phyloP scores from a whole-genome alignment of 805 yeast genomes.

The Wickerhamiella nectarea region DNA sequence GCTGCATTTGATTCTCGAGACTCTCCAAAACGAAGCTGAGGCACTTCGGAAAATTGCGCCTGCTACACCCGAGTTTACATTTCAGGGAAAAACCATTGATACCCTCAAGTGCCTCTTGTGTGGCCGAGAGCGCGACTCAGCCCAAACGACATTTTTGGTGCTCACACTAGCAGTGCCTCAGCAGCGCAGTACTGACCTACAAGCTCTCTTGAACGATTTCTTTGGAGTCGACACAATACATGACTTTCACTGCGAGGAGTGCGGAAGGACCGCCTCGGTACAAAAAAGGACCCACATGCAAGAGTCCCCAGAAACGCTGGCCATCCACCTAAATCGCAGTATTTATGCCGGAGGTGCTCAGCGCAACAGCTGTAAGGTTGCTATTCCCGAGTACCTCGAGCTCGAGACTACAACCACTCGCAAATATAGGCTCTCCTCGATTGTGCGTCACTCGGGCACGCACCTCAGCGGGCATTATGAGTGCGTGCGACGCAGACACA shows the following conservation, averaged over 20 bases:
- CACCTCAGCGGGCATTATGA: slow-evolving; percentile 87
- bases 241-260: slow-evolving; percentile 59
- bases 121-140: slow-evolving; percentile 43
- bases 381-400: slow-evolving; percentile 42
- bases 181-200: slow-evolving; percentile 32
- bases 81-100: slow-evolving; percentile 51
- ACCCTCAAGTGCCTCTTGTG: slow-evolving; percentile 62
- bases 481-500: slow-evolving; percentile 56
- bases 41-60: slow-evolving; percentile 10
- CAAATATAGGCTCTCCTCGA: slow-evolving; percentile 49
- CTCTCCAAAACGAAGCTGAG: slow-evolving; percentile 52
- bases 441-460: slow-evolving; percentile 77
- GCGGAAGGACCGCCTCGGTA: slow-evolving; percentile 41
- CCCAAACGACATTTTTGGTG: slow-evolving; percentile 49
- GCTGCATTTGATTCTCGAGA: slow-evolving; percentile 66
- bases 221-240: slow-evolving; percentile 60
- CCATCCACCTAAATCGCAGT: slow-evolving; percentile 79
- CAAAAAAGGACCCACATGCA: slow-evolving; percentile 49
- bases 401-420: slow-evolving; percentile 22
- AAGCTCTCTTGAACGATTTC: slow-evolving; percentile 40
- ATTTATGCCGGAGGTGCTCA: slow-evolving; percentile 45
- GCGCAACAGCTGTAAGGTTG: slow-evolving; percentile 62
- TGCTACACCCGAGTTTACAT: slow-evolving; percentile 53
- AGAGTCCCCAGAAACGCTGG: slow-evolving; percentile 55
- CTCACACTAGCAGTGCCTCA: slow-evolving; percentile 66